A percentile compares a stretch with the other conserved stretches of the same genome.
phyloP scores from a whole-genome alignment of 2,329 filamentous ascomycete species.

The Alternaria sp. region DNA sequence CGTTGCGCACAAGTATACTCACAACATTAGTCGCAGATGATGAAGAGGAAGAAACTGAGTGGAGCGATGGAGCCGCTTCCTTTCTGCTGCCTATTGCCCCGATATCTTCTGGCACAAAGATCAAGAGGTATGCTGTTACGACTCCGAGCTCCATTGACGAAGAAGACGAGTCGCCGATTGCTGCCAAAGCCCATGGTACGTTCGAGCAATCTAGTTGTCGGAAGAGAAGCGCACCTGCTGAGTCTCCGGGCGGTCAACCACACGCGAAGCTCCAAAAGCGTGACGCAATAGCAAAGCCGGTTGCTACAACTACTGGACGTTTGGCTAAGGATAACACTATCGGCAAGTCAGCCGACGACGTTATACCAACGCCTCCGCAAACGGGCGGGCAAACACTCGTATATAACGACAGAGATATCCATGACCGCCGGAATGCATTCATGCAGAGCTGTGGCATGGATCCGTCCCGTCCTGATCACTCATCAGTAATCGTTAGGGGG shows the following conservation, averaged over 20 bases:
- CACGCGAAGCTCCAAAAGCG: conserved; percentile 14
- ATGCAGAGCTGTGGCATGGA: conserved; percentile 6
- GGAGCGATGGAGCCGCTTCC: background rate
- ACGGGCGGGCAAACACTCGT: conserved; percentile 6
- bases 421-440: background rate
- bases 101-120: background rate
- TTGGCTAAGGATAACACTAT: conserved; percentile 5
- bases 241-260: background rate
- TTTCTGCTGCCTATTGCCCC: background rate
- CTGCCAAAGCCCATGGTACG: background rate
- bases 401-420: background rate
- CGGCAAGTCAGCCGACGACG: conserved; percentile 18
- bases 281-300: conserved; percentile 6
- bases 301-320: background rate
- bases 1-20: background rate
- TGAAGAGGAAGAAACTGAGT: background rate
- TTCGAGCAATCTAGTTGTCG: background rate
- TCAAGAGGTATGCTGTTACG: background rate
- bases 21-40: background rate
- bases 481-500: conserved; percentile 5
- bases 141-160: background rate
- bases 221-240: conserved; percentile 8
- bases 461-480: conserved; percentile 3
- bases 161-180: background rate
- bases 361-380: conserved; percentile 16